Evolutionary conservation across 2,329 filamentous ascomycete species (phyloP).

Genomic region (Calonectria naviculata): DNA sequence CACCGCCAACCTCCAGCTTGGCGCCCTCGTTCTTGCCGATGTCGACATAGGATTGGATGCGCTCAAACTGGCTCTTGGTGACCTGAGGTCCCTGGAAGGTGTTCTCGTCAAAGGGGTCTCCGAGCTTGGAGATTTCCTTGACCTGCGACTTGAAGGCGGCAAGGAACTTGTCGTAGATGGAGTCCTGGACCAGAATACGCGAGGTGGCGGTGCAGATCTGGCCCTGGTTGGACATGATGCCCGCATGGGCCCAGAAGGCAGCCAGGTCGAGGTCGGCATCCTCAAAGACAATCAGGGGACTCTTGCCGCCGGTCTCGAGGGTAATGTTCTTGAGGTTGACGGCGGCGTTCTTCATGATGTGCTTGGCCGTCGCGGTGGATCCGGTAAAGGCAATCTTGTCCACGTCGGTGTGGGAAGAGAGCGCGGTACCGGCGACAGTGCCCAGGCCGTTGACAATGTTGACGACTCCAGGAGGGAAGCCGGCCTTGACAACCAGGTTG

Average conservation of each 20-base stretch:
- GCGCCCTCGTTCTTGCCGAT: conserved; percentile 78
- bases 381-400: conserved; percentile 86
- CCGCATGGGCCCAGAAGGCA: conserved; percentile 66
- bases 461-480: conserved; percentile 81
- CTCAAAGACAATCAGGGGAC: conserved; percentile 70
- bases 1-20: conserved; percentile 71
- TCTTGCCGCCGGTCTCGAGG: conserved; percentile 75
- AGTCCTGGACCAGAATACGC: conserved; percentile 74
- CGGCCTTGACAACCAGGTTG: conserved; percentile 75
- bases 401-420: conserved; percentile 75
- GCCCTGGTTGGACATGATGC: conserved; percentile 70
- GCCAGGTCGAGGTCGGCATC: conserved; percentile 75
- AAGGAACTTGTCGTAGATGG: conserved; percentile 72
- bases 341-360: conserved; percentile 82
- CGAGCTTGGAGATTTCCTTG: conserved; percentile 70
- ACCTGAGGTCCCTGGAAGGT: conserved; percentile 83
- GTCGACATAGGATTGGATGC: conserved; percentile 77
- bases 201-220: conserved; percentile 75
- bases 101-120: conserved; percentile 75
- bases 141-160: conserved; percentile 69
- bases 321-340: conserved; percentile 74
- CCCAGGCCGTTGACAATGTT: conserved; percentile 81
- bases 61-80: conserved; percentile 76
- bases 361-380: conserved; percentile 75
- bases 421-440: conserved; percentile 72